Conservation (phyloP, 2,329 filamentous ascomycete species). For the Alternaria viburni region DNA sequence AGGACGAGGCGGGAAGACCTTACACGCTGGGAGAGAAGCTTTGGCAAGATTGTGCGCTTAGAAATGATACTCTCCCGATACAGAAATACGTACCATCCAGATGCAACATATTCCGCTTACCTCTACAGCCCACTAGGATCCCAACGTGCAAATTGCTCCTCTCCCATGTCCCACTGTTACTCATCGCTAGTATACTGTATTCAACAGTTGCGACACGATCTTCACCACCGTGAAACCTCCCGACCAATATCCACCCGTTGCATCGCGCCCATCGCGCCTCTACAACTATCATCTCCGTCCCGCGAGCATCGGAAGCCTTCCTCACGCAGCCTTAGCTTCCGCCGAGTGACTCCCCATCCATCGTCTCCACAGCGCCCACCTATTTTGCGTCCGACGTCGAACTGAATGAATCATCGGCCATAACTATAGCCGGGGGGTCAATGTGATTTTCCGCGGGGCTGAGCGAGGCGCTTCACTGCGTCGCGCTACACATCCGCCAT, state of each 20-base stretch:
- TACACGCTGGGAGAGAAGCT: not conserved
- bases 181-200: not conserved
- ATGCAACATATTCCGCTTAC: not conserved
- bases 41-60: not conserved
- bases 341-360: not conserved
- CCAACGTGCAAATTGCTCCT: not conserved
- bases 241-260: not conserved
- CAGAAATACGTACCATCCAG: not conserved
- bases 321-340: slow-evolving; percentile 8
- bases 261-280: not conserved
- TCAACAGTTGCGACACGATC: not conserved
- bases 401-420: not conserved
- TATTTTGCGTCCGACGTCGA: not conserved
- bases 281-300: not conserved
- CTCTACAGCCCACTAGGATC: not conserved
- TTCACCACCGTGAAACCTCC: not conserved
- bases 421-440: not conserved
- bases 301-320: slow-evolving; percentile 2
- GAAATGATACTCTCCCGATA: not conserved
- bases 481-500: not conserved
- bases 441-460: not conserved
- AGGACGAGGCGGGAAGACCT: not conserved
- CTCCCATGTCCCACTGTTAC: not conserved
- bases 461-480: not conserved
- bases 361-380: not conserved